phyloP scores from a whole-genome alignment of 1,139 yeast genomes.

The Chernovozyma sophiae-reginae region DNA sequence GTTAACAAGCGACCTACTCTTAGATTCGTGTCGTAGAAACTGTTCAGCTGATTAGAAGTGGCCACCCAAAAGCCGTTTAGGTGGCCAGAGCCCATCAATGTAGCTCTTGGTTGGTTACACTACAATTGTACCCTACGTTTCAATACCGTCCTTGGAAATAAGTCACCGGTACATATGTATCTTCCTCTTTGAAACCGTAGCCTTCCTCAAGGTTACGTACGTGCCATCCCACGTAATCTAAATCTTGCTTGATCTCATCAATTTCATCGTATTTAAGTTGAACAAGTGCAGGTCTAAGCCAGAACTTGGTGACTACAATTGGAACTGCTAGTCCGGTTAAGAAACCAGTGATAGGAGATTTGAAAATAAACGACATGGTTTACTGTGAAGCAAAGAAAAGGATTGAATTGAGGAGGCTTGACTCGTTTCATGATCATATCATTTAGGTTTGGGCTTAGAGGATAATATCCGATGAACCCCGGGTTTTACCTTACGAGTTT shows the following conservation, averaged over 20 bases:
- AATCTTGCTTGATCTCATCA: conserved; percentile 27
- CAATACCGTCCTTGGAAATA: conserved; percentile 21
- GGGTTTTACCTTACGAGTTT: background rate
- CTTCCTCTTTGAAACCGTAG: conserved; percentile 25
- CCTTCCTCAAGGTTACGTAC: conserved; percentile 31
- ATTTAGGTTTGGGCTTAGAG: no score
- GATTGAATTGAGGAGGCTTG: no score
- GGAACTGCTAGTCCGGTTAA: conserved; percentile 28
- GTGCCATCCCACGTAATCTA: conserved; percentile 39
- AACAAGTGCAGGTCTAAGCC: conserved; percentile 23
- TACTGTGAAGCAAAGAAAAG: no score
- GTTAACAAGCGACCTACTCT: no score
- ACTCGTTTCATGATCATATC: no score
- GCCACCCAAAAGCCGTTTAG: no score
- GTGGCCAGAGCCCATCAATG: no score
- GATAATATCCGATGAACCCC: background rate
- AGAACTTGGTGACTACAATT: conserved; percentile 25
- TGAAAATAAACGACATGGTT: conserved; percentile 10
- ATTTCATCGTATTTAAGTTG: conserved; percentile 27
- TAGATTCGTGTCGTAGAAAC: no score
- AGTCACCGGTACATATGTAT: conserved; percentile 28
- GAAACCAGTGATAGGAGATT: conserved; percentile 18
- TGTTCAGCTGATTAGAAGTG: no score
- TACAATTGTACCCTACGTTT: no score
- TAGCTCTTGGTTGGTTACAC: no score